Evolutionary conservation across 78 protist genomes (phyloP), one percentile per base, ranked within the genome.

Genomic region (Chrysochromulina parva): DNA sequence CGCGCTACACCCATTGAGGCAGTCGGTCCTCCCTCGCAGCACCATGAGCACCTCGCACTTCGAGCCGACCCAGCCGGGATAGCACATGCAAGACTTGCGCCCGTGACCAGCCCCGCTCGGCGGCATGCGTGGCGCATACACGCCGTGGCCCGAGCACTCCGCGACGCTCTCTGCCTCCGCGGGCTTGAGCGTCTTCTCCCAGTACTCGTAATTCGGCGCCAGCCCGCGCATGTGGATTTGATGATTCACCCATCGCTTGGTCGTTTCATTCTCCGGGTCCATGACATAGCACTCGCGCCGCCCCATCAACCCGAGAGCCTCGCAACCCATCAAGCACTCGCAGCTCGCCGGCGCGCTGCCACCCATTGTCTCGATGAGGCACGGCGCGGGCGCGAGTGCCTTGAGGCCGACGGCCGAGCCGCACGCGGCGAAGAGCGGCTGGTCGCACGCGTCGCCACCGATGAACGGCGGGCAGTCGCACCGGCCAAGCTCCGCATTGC

Each of bases 381-480:
- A 74, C n/a, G 82, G 82, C 50, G 82, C 13, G 57, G 82, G 38
- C 71, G 71, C 14, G 13, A 74, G 57, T n/a, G 2, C 62, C 13
- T 58, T 11, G 28, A 74, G 13, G 24, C 82, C 82, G n/a, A 74
- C 55, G 26, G 14, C 14, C 6, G 57, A 14, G 14, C 20, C 57
- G 82, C 82, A 74, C 9, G 13, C 82, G 82, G 53, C 2, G 57
- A 74, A 19, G 58, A 74, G 82, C 55, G 82, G 82, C 26, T 3
- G 10, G 24, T 13, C 2, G 82, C 82, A 74, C 57, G 3, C 57
- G 24, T 38, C 55, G 55, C 82, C 82, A 14, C 82, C 82, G 13
- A 74, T 13, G 24, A 74, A 74, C 13, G 82, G 82, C 53, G 53
- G 82, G 55, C 82, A 74, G 16, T 38, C 82, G 82, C 82, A 74